These are phyloP conservation scores for Blastocystis sp. DNA, from an alignment of 352 stramenopile genomes.

Conservation along the genomic window DNA sequence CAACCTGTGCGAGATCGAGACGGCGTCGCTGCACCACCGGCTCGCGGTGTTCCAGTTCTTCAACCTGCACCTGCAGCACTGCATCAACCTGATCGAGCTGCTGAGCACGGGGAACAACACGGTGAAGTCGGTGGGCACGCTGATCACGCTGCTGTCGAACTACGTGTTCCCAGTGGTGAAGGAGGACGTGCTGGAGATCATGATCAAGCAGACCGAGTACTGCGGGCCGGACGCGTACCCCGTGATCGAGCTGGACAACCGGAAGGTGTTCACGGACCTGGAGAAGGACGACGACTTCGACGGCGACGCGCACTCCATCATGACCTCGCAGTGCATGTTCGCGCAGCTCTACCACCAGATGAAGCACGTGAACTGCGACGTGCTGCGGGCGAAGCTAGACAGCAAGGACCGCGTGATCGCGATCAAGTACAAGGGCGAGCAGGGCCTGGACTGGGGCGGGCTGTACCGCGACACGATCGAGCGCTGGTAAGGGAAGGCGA, in stretches of 20 bases:
- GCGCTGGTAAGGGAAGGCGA: constrained; percentile 14
- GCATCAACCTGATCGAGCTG: constrained; percentile 65
- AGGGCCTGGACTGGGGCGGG: constrained; percentile 76
- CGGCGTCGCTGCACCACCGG: neutral
- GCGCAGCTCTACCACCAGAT: constrained; percentile 67
- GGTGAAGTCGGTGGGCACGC: constrained; percentile 44
- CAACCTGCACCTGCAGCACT: constrained; percentile 28
- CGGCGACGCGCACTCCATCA: neutral
- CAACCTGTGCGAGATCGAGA: constrained; percentile 1
- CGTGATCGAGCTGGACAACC: constrained; percentile 69
- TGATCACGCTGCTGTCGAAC: constrained; percentile 19
- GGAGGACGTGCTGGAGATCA: constrained; percentile 50
- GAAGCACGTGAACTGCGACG: neutral
- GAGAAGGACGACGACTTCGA: constrained; percentile 19
- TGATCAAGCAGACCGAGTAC: constrained; percentile 65
- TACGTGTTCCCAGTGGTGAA: constrained; percentile 55
- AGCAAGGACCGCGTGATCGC: constrained; percentile 74
- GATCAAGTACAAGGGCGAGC: constrained; percentile 74
- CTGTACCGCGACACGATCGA: constrained; percentile 75
- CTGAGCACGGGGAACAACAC: neutral
- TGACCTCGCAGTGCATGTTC: constrained; percentile 59
- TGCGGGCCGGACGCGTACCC: constrained; percentile 44
- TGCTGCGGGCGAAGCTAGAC: constrained; percentile 70
- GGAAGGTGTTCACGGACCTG: constrained; percentile 52
- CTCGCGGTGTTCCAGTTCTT: constrained; percentile 21